Evolutionary conservation across 2,329 filamentous ascomycete species (phyloP), one percentile per base, ranked within the genome.

Genomic region (Lizonia empirigonia): DNA sequence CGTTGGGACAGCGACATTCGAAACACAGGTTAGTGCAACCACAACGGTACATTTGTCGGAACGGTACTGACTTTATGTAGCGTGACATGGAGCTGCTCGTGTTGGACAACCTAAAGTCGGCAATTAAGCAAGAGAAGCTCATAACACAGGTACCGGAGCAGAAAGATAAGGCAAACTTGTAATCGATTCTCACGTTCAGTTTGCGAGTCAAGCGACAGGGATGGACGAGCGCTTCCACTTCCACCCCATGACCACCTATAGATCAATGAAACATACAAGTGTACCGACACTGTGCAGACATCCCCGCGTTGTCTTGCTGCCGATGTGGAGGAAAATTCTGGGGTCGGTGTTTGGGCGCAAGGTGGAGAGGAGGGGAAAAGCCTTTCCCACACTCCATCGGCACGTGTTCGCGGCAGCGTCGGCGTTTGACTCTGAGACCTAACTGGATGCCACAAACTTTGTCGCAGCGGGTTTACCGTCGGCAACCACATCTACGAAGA

Each of bases 121-220:
- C 80, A 5, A 76, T 86, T 30, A 78, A 84, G 62, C 77, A 80
- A 51, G 82, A 81, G 4, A 77, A 77, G 52, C 69, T 87, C 66
- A 70, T 85, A 50, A 86, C 84, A n/a, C 77, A 81, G 54, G 80
- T 87, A 32, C 78, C 80, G 4, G 84, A 85, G 70, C 84, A 86
- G 75, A 82, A 65, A 48, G 60, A 62, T 30, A 66, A 63, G 50
- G 64, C 68, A 19, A 70, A 70, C 40, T 62, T 69, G 19, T 70
- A 41, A 62, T 26, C 4, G 22, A 8, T 12, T 1, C 9, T 18
- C 34, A 5, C 33, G 8, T 22, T 22, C 33, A 22, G n/a, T 19
- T 7, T 20, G 18, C 30, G 9, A 22, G 7, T 13, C 19, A 15
- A 1, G 24, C 12, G 37, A 24, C 32, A 34, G 29, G 40, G 29